Percentiles rank a stretch among this genome's conserved stretches.
Conservation (phyloP, 345 rosid genomes). For the Rhizophora mangle region DNA sequence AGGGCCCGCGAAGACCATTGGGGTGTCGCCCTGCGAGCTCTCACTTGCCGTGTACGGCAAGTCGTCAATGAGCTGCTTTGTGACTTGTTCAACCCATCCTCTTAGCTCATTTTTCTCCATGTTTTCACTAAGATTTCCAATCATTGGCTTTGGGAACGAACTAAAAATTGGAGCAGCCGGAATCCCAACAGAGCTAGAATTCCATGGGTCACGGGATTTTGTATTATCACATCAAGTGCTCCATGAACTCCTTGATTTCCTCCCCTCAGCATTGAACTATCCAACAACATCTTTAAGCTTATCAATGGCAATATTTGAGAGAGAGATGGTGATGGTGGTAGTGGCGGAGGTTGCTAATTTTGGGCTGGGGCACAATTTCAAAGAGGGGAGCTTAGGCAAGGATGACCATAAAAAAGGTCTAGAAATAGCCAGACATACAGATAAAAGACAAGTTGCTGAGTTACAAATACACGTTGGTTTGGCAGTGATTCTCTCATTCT, state of each 20-base stretch:
- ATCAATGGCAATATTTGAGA: no score
- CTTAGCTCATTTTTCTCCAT: slow-evolving; percentile 51
- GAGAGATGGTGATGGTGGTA: slow-evolving; percentile 3
- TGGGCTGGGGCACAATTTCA: slow-evolving; percentile 23
- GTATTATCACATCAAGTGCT: slow-evolving; percentile 34
- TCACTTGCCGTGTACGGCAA: slow-evolving; percentile 26
- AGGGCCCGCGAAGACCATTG: slow-evolving; percentile 20
- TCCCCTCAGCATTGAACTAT: slow-evolving; percentile 31
- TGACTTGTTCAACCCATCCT: slow-evolving; percentile 63
- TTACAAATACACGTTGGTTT: slow-evolving; percentile 43
- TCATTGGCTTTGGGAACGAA: slow-evolving; percentile 15
- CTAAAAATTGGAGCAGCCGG: not conserved
- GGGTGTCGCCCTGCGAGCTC: slow-evolving; percentile 24
- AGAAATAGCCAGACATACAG: slow-evolving; percentile 32
- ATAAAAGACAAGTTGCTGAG: slow-evolving; percentile 28
- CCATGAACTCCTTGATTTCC: slow-evolving; percentile 43
- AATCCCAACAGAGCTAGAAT: slow-evolving; percentile 12
- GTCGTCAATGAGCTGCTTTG: slow-evolving; percentile 58
- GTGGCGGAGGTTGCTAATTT: slow-evolving; percentile 27
- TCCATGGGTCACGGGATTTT: slow-evolving; percentile 38
- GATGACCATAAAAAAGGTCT: slow-evolving; percentile 32
- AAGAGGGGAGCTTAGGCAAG: slow-evolving; percentile 8
- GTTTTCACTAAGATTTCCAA: slow-evolving; percentile 23
- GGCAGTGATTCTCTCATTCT: slow-evolving; percentile 37
- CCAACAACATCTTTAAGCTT: no score